These are phyloP conservation scores for Colletotrichum sp. DNA, from an alignment of 2,329 filamentous ascomycete species.

Conservation along the genomic window DNA sequence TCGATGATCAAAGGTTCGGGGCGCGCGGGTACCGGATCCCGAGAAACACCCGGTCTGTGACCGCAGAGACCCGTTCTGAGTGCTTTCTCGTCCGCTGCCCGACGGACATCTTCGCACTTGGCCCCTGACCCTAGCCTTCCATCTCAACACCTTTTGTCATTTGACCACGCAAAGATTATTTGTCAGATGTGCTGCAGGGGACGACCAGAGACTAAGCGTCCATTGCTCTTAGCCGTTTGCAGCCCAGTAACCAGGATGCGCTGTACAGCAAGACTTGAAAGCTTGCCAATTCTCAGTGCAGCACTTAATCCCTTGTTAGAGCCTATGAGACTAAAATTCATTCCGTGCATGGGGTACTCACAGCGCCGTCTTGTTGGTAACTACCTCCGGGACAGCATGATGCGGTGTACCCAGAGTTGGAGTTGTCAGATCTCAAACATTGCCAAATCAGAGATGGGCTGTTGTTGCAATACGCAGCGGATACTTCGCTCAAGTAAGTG, in stretches of 20 bases:
- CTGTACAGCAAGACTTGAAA: background rate
- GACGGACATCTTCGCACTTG: rapidly evolving
- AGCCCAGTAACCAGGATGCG: background rate
- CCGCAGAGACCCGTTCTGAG: background rate
- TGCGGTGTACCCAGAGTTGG: constrained; percentile 1
- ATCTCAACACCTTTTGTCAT: rapidly evolving
- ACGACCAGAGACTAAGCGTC: no score
- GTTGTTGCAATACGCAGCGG: background rate
- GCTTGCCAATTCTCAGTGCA: background rate
- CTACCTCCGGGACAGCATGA: background rate
- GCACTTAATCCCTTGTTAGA: background rate
- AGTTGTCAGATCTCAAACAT: background rate
- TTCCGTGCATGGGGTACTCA: background rate
- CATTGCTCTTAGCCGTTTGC: background rate
- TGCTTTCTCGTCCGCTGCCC: rapidly evolving
- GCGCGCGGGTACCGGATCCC: background rate
- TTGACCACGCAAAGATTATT: rapidly evolving
- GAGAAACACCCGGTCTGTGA: rapidly evolving
- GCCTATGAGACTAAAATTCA: background rate
- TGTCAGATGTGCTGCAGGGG: no score
- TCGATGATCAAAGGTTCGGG: background rate
- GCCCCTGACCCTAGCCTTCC: rapidly evolving
- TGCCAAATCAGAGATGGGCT: background rate
- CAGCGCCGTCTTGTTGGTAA: background rate
- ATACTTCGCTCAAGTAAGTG: background rate